phyloP scores from a whole-genome alignment of 495 filamentous ascomycete genomes.

The Tuber microsphaerosporum region DNA sequence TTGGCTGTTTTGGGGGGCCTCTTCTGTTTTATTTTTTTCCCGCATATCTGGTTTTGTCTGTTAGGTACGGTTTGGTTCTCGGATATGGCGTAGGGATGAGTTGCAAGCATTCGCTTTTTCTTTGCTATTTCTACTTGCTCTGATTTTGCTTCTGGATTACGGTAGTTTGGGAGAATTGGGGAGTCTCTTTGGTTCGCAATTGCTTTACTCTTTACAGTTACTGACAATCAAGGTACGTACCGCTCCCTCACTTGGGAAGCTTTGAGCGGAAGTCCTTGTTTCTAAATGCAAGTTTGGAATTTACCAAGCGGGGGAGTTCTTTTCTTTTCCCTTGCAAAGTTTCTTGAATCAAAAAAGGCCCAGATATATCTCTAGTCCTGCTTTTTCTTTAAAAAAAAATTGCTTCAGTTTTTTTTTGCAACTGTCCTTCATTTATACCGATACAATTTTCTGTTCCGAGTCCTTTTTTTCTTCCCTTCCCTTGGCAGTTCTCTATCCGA shows the following conservation, averaged over 20 bases:
- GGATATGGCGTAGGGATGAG: conserved; percentile 2
- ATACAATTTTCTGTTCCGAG: background rate
- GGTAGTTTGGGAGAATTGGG: background rate
- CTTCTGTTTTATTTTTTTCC: conserved; percentile 24
- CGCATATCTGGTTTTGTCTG: conserved; percentile 27
- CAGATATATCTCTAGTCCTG: background rate
- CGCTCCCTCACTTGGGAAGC: background rate
- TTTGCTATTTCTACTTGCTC: background rate
- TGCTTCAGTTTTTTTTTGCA: background rate
- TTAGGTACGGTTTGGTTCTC: conserved; percentile 15
- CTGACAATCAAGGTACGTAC: background rate
- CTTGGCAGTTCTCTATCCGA: background rate
- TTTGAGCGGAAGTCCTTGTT: background rate
- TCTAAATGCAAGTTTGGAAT: background rate
- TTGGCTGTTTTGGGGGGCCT: background rate
- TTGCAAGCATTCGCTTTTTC: conserved; percentile 5
- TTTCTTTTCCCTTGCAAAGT: background rate
- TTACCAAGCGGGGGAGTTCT: background rate
- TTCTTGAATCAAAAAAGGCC: background rate
- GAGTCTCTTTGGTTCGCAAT: conserved; percentile 15
- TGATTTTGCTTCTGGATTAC: conserved; percentile 1
- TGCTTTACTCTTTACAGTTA: conserved; percentile 13
- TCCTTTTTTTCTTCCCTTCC: background rate
- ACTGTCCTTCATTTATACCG: background rate
- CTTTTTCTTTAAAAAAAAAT: background rate